Conservation (phyloP, 2,329 filamentous ascomycete genomes). For the Akanthomyces dipterigenus region DNA sequence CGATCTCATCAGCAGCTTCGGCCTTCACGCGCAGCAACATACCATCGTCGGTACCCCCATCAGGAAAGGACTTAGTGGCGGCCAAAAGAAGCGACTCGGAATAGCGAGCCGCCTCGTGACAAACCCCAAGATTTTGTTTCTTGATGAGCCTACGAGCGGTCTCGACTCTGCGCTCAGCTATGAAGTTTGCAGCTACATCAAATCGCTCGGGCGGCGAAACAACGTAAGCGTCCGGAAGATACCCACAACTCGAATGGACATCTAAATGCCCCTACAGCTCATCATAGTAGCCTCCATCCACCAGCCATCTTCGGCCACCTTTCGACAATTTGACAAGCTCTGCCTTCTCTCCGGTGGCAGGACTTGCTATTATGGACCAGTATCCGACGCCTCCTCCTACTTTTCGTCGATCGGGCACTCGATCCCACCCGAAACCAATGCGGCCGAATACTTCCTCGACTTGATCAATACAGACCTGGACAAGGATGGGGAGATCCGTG, state of each 20-base stretch:
- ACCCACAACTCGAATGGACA: not conserved
- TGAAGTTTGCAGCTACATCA: conserved; percentile 71
- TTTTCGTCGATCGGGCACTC: conserved; percentile 54
- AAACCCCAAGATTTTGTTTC: conserved; percentile 70
- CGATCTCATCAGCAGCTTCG: conserved; percentile 63
- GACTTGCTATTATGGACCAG: conserved; percentile 65
- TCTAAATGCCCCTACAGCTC: conserved; percentile 38
- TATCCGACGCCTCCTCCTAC: conserved; percentile 52
- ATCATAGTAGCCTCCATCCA: conserved; percentile 79
- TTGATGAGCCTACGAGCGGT: conserved; percentile 80
- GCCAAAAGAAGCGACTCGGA: conserved; percentile 74
- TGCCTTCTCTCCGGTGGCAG: conserved; percentile 64
- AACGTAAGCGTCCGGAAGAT: conserved; percentile 39
- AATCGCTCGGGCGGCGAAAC: conserved; percentile 56
- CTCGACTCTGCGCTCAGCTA: conserved; percentile 70
- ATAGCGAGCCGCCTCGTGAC: conserved; percentile 79
- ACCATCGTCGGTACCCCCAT: conserved; percentile 76
- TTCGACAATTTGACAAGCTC: conserved; percentile 73
- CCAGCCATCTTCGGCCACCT: conserved; percentile 75
- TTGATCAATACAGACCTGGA: conserved; percentile 73
- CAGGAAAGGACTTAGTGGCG: conserved; percentile 75
- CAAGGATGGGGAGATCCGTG: conserved; percentile 38
- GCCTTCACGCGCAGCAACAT: conserved; percentile 60
- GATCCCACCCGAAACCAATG: conserved; percentile 66
- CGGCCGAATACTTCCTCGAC: conserved; percentile 74